Conservation (phyloP, 305 asterid species). For the Ilex paraguariensis region DNA sequence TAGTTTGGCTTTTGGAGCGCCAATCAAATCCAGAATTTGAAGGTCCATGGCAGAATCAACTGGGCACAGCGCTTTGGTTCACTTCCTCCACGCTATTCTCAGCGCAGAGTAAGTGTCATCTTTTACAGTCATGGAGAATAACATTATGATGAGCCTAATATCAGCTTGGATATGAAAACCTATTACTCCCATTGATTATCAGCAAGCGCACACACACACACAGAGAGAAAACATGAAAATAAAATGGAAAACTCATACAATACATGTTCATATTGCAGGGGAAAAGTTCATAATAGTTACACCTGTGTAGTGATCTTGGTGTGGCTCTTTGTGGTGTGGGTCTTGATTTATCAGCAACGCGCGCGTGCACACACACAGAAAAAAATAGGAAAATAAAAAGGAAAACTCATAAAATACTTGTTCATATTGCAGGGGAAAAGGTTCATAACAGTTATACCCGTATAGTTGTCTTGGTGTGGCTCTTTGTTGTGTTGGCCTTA, state of each 20-base stretch:
- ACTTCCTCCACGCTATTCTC: slow-evolving; percentile 38
- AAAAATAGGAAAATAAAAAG: too few species aligned
- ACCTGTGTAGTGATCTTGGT: neutral
- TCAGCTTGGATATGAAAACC: too few species aligned
- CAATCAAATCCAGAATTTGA: slow-evolving; percentile 23
- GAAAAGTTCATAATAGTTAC: too few species aligned
- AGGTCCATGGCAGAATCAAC: slow-evolving; percentile 28
- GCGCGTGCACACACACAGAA: too few species aligned
- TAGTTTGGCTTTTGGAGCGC: slow-evolving; percentile 35
- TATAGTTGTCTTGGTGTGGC: slow-evolving; percentile 29
- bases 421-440: slow-evolving; percentile 20
- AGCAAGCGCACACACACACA: too few species aligned
- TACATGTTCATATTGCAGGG: too few species aligned
- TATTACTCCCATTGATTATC: neutral
- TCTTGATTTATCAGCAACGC: too few species aligned
- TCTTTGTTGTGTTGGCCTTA: slow-evolving; percentile 32
- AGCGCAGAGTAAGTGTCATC: slow-evolving; percentile 30
- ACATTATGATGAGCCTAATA: too few species aligned
- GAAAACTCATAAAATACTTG: neutral
- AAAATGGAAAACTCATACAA: too few species aligned
- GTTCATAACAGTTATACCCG: slow-evolving; percentile 23
- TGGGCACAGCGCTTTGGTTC: slow-evolving; percentile 37
- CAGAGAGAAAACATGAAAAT: too few species aligned
- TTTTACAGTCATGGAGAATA: too few species aligned
- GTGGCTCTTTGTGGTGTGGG: too few species aligned